Conservation (phyloP, 2,329 filamentous ascomycete genomes). For the Alternaria triticina region DNA sequence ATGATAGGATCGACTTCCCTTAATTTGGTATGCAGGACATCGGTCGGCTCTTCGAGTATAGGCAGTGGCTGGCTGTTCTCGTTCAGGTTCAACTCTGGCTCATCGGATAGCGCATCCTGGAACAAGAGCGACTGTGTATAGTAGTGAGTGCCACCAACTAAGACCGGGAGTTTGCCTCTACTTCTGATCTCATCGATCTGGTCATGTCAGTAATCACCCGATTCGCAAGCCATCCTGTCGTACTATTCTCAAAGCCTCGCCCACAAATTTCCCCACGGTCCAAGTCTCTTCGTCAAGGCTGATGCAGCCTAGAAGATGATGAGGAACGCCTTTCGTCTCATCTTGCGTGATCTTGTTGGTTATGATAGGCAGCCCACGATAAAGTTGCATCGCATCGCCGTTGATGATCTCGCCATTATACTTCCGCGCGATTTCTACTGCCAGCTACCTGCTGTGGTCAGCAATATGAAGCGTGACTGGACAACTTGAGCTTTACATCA, state of each 20-base stretch:
- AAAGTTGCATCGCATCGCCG: constrained; percentile 97
- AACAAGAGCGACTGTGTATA: constrained; percentile 92
- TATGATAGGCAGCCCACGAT: constrained; percentile 87
- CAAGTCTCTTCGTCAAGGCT: constrained; percentile 78
- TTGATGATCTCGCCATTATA: constrained; percentile 97
- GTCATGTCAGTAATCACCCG: background rate
- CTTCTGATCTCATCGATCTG: constrained; percentile 77
- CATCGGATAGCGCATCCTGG: constrained; percentile 68
- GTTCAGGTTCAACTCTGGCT: constrained; percentile 43
- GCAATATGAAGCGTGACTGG: constrained; percentile 11
- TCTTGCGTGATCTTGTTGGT: constrained; percentile 86
- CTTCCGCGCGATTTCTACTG: constrained; percentile 80
- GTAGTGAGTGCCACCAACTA: constrained; percentile 95
- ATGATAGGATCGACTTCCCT: constrained; percentile 84
- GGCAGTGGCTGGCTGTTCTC: constrained; percentile 58
- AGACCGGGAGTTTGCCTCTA: constrained; percentile 81
- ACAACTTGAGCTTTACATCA: constrained; percentile 63
- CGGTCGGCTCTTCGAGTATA: constrained; percentile 73
- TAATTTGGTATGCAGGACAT: constrained; percentile 74
- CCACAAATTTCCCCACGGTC: constrained; percentile 79
- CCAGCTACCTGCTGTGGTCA: constrained; percentile 68
- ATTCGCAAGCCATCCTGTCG: background rate
- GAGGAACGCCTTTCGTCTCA: constrained; percentile 80
- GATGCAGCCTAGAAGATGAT: constrained; percentile 86
- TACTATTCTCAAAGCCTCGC: constrained; percentile 66